Conservation (phyloP, 2,329 filamentous ascomycete genomes). For the Ophiostoma quercus region DNA sequence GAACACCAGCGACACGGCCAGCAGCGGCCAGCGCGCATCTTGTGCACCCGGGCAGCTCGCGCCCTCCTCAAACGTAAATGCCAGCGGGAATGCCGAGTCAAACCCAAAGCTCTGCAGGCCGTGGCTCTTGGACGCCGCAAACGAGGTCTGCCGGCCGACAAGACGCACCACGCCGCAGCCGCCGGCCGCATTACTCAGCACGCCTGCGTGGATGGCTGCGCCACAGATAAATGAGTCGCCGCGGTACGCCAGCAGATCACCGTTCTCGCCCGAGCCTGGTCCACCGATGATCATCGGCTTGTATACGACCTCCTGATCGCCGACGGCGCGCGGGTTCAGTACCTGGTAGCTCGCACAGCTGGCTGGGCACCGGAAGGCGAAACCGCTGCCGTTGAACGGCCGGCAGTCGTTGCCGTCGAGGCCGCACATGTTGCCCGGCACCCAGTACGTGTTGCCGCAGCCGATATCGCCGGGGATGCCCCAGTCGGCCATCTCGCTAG, state of each 20-base stretch:
- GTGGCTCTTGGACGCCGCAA: constrained; percentile 58
- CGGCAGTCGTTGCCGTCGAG: constrained; percentile 69
- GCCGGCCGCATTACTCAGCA: constrained; percentile 59
- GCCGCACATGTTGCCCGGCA: constrained; percentile 64
- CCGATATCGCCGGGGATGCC: constrained; percentile 60
- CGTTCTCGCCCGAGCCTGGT: constrained; percentile 41
- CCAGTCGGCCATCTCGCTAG: constrained; percentile 60
- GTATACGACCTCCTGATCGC: constrained; percentile 62
- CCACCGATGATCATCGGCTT: constrained; percentile 64
- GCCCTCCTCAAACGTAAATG: constrained; percentile 68
- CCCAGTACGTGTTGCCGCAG: constrained; percentile 68
- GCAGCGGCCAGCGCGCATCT: constrained; percentile 78
- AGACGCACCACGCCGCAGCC: constrained; percentile 68
- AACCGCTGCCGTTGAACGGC: constrained; percentile 64
- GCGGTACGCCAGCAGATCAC: constrained; percentile 60
- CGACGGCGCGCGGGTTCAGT: constrained; percentile 69
- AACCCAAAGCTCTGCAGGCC: constrained; percentile 75
- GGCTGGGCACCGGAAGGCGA: constrained; percentile 70
- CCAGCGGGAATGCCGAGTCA: constrained; percentile 81
- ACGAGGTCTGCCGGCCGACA: constrained; percentile 57
- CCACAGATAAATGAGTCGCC: constrained; percentile 77
- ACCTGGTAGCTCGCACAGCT: constrained; percentile 62
- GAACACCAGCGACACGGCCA: constrained; percentile 76
- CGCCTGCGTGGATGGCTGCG: constrained; percentile 68
- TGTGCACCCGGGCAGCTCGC: constrained; percentile 59